Evolutionary conservation across 345 rosid species (phyloP).

Genomic region (Eucalyptus pumila): DNA sequence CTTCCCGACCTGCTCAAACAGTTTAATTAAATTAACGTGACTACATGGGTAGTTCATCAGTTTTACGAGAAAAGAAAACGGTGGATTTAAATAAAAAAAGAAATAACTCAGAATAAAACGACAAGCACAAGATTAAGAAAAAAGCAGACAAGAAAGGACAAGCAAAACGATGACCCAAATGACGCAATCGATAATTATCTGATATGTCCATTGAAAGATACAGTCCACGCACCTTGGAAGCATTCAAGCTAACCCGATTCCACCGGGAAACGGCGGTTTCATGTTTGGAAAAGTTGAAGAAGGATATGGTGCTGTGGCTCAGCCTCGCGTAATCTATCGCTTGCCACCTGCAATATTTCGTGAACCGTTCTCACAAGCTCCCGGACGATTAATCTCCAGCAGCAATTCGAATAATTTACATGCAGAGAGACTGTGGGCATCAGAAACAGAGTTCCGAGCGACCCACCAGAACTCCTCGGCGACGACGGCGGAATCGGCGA

Average conservation of each 20-base stretch:
- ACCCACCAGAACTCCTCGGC: conserved; percentile 26
- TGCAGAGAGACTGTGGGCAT: neutral
- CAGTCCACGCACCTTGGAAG: conserved; percentile 9
- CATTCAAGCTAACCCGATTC: conserved; percentile 13
- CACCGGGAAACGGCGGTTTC: conserved; percentile 17
- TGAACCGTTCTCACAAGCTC: neutral
- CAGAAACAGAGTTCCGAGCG: neutral
- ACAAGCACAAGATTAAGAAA: neutral
- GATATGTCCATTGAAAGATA: neutral
- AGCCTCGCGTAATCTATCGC: conserved; percentile 19
- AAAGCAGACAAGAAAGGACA: neutral
- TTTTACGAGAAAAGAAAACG: neutral
- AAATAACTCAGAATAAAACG: neutral
- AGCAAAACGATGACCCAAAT: neutral
- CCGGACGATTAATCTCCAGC: neutral
- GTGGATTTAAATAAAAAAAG: neutral
- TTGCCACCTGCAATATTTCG: conserved; percentile 12
- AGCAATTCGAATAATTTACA: neutral
- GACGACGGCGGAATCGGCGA: conserved; percentile 25
- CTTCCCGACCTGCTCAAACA: conserved; percentile 17
- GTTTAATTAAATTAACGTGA: neutral
- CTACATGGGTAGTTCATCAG: neutral
- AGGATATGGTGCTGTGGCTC: conserved; percentile 18
- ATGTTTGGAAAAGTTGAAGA: conserved; percentile 17
- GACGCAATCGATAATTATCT: neutral